Evolutionary conservation across 768 basidiomycete species (phyloP), one percentile per base, ranked within the genome.

Genomic region (Wakefieldia striispora): DNA sequence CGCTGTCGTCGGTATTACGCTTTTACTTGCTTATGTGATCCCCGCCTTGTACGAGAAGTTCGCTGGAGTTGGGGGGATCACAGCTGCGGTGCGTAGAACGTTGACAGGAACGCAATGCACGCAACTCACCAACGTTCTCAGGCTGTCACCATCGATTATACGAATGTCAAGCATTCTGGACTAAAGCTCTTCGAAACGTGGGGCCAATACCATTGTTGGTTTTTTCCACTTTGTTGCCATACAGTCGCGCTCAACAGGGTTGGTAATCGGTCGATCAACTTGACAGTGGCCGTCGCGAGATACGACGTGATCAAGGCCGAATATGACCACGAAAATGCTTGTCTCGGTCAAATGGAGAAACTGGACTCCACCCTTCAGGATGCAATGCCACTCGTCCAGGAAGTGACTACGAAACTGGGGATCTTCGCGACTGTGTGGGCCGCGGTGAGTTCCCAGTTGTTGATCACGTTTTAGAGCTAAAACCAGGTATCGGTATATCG

Each of bases 391-490:
- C 49, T 57, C 37, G 47, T 60, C 37, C 55, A 57, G 20, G 59
- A 60, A 8, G 55, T 60, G 33, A 57, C 51, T 2, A 34, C 4
- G 21, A 60, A 61, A 20, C 49, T 60, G 5, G 59, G 59, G 1
- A 44, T 61, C 4, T 60, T 60, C 35, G 54, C 51, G 27, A 54
- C 26, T 2, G 59, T 60, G 4, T 60, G 59, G 55, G 53, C 57
- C 6, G 53, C 57, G 19, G 57, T 59, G 40, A 21, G 56, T 49
- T 20, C 10, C 17, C 2, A 9, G 12, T 14, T n/a, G 14, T 29
- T 13, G 29, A 29, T 29, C 29, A 29, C 12, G 29, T 11, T 13
- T 29, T 12, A 29, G 11, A 12, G 3, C 29, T 29, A 11, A 29
- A 29, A 13, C 11, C 1, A 29, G 8, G 27, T 6, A 29, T 29